Percentiles rank a stretch among this genome's conserved stretches.
Conservation (phyloP, 306 rosid genomes). For the Chamaecrista fasciculata region DNA sequence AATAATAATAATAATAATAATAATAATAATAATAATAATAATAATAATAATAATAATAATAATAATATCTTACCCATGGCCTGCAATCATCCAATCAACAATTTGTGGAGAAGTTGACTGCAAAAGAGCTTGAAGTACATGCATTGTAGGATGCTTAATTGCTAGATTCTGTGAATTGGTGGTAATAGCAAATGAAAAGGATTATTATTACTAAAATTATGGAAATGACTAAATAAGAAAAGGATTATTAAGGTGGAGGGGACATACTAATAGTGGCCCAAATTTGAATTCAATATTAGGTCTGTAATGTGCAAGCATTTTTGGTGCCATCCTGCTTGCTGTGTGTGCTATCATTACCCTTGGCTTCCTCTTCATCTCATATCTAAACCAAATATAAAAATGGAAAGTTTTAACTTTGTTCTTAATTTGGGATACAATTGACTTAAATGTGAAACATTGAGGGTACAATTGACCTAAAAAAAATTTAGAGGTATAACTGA, state of each 20-base stretch:
- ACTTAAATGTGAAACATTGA: too few relatives aligned
- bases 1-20: too few relatives aligned
- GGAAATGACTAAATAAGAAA: not conserved
- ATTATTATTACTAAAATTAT: not conserved
- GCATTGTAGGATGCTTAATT: conserved; percentile 40
- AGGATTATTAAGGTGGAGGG: not conserved
- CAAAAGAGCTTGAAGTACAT: conserved; percentile 28
- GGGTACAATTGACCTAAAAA: too few relatives aligned
- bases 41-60: too few relatives aligned
- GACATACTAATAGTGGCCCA: conserved; percentile 39
- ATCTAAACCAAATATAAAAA: conserved; percentile 31
- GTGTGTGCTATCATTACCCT: conserved; percentile 35
- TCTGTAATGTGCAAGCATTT: conserved; percentile 34
- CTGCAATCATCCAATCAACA: conserved; percentile 38
- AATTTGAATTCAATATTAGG: conserved; percentile 35
- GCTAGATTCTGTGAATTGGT: not conserved
- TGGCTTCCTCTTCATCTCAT: conserved; percentile 42
- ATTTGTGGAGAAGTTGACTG: conserved; percentile 34
- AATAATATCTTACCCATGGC: conserved; percentile 52
- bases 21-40: too few relatives aligned
- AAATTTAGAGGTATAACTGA: too few relatives aligned
- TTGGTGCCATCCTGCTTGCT: conserved; percentile 46
- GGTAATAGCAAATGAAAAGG: not conserved
- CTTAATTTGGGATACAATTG: too few relatives aligned
- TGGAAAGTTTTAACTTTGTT: not conserved